Evolutionary conservation across 352 stramenopile genomes (phyloP).

Genomic region (Phytopythium mirpurense): DNA sequence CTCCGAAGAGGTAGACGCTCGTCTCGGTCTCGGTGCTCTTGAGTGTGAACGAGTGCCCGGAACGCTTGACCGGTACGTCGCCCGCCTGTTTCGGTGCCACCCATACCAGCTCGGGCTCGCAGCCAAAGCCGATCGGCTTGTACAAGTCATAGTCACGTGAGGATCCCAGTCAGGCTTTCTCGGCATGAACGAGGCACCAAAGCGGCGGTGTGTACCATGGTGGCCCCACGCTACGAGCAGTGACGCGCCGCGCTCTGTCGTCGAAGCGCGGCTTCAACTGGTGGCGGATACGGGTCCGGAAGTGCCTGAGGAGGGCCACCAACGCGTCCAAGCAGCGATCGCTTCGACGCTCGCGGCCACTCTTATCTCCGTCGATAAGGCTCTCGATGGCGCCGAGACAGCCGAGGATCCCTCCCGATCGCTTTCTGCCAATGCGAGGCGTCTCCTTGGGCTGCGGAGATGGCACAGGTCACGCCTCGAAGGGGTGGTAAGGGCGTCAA

Average conservation of each 20-base stretch:
- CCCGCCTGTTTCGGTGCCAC: conserved; percentile 85
- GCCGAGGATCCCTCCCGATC: not conserved
- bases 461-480: not conserved
- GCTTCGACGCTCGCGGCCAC: too few relatives aligned
- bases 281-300: not conserved
- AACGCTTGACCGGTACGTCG: conserved; percentile 92
- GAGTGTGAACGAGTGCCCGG: conserved; percentile 93
- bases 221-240: not conserved
- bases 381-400: not conserved
- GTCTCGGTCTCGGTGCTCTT: conserved; percentile 66
- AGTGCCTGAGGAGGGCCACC: not conserved
- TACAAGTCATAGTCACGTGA: not conserved
- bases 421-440: not conserved
- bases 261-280: not conserved
- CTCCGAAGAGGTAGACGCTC: conserved; percentile 82
- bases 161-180: too few relatives aligned
- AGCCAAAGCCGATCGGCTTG: conserved; percentile 77
- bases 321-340: too few relatives aligned
- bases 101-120: conserved; percentile 89
- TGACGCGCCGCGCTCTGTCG: not conserved
- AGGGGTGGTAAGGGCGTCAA: not conserved
- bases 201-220: not conserved
- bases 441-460: not conserved
- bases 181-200: too few relatives aligned
- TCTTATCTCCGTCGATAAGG: not conserved